Evolutionary conservation across 495 filamentous ascomycete genomes (phyloP).

Genomic region (Pyrenula massariospora): DNA sequence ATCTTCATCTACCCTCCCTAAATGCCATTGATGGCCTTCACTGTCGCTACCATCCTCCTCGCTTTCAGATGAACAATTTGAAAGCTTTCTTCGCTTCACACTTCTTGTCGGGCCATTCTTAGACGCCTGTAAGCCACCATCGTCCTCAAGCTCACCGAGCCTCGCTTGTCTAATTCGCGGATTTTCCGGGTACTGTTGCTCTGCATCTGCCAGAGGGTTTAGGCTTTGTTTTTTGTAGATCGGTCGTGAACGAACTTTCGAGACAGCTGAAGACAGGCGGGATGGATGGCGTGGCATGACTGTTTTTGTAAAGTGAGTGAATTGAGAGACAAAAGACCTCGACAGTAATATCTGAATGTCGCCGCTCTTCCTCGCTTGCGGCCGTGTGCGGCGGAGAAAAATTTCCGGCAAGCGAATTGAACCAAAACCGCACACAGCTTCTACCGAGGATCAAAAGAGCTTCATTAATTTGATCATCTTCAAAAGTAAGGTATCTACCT

Average conservation of each 20-base stretch:
- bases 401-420: not conserved
- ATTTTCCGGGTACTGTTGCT: constrained; percentile 40
- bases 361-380: too few species aligned
- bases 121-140: constrained; percentile 4
- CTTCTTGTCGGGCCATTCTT: constrained; percentile 3
- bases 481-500: too few species aligned
- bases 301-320: constrained; percentile 4
- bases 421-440: not conserved
- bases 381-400: too few species aligned
- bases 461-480: constrained; percentile 1
- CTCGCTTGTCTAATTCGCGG: constrained; percentile 42
- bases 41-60: constrained; percentile 58
- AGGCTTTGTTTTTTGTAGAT: constrained; percentile 39
- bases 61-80: constrained; percentile 8
- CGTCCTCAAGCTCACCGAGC: constrained; percentile 45
- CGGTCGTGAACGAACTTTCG: constrained; percentile 33
- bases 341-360: too few species aligned
- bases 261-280: constrained; percentile 38
- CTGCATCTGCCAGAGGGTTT: constrained; percentile 78
- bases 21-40: constrained; percentile 79
- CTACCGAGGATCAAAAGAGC: not conserved
- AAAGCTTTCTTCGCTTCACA: constrained; percentile 21
- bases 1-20: constrained; percentile 63
- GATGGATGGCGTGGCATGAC: constrained; percentile 53
- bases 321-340: constrained; percentile 28